Base-by-base conservation (phyloP, 2,329 filamentous ascomycete species). In the Ophiostoma ulmi region DNA sequence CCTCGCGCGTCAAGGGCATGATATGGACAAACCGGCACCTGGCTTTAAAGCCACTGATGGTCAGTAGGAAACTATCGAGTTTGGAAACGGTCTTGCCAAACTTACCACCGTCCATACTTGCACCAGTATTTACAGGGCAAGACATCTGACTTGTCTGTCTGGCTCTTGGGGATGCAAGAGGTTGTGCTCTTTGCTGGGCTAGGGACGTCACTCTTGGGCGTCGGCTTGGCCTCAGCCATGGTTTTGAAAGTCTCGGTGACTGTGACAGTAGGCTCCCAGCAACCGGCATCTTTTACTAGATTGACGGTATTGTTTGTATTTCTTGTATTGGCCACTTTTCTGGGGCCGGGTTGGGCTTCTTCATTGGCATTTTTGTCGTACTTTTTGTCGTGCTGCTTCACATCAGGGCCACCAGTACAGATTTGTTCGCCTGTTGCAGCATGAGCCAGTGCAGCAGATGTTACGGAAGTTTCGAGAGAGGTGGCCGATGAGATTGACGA, bases 41-140 rank as follows among this genome's bases (percentile, higher is more conserved):
- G 7, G 71, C 68, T 3, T 80, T 82, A 77, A 79, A 85, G 74
- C 78, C 80, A 76, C 85, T 74, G 66, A 8, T 38, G 8, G 31
- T 58, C 17, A 70, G 65, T 31, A 55, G 14, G 22, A 48, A 69
- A 20, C 7, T 3, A 55, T 39, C 38, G 14, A n/a, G 35, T 2
- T 6, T 48, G 44, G n/a, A 36, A 61, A 66, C 61, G 38, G 38
- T 10, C 38, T 10, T 48, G 36, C 26, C 0, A 44, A 65, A 71
- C 73, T 17, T 70, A 73, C 73, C 74, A 87, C 14, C 76, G 79
- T 7, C 84, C 84, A 58, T 80, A 77, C 69, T 79, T 78, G 75
- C 83, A 85, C 83, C 83, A 87, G 75, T 83, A 78, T 14, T 80
- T 80, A 76, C 84, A 85, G 75, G 69, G 67, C 20, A 26, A 31